phyloP scores from a whole-genome alignment of 768 basidiomycete species.

The Strobilomyces dryophilus region DNA sequence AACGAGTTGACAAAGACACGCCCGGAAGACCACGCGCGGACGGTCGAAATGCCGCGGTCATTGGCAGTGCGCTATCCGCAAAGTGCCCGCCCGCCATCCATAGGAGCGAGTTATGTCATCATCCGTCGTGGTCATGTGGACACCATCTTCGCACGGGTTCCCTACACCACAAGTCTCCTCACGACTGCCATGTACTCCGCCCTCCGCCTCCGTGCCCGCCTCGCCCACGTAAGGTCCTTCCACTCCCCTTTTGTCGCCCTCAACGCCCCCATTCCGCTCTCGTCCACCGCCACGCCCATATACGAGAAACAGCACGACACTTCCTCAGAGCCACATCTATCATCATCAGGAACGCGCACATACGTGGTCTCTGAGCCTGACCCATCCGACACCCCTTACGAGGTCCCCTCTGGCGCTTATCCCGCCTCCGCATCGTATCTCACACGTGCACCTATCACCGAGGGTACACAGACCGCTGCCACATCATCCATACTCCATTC shows the following conservation, averaged over 20 bases:
- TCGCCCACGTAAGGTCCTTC: constrained; percentile 45
- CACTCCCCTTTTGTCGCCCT: constrained; percentile 63
- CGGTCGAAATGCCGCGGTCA: constrained; percentile 10
- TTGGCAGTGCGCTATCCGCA: not conserved
- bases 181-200: constrained; percentile 22
- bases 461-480: constrained; percentile 41
- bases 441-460: constrained; percentile 37
- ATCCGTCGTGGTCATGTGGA: constrained; percentile 21
- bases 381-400: constrained; percentile 53
- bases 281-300: constrained; percentile 28
- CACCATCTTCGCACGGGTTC: constrained; percentile 24
- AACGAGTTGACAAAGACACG: not conserved
- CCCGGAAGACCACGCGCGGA: constrained; percentile 1
- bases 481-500: constrained; percentile 38
- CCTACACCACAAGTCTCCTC: constrained; percentile 3
- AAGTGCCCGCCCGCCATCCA: not conserved
- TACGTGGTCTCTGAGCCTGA: constrained; percentile 77
- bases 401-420: constrained; percentile 71
- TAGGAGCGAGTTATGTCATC: constrained; percentile 26
- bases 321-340: constrained; percentile 43
- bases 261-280: constrained; percentile 33
- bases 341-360: constrained; percentile 48
- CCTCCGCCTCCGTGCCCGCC: constrained; percentile 5
- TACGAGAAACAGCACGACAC: constrained; percentile 64
- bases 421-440: constrained; percentile 46